Percentiles rank a stretch among this genome's conserved stretches.
Evolutionary conservation across 257 asterid species (phyloP).

Genomic region (Orobanche coerulescens): DNA sequence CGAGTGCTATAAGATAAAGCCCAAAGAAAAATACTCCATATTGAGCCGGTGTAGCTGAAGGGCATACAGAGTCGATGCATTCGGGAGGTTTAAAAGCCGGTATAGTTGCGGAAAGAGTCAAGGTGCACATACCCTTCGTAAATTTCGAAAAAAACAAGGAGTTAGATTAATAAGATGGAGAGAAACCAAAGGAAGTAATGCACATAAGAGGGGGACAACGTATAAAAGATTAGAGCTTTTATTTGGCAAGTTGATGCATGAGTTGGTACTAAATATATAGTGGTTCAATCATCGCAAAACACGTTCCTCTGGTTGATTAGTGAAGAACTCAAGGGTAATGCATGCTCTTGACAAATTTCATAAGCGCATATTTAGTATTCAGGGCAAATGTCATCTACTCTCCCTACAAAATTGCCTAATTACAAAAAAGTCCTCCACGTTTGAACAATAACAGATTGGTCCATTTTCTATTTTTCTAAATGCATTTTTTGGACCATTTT

Average conservation of each 20-base stretch:
- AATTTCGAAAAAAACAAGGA: slow-evolving; percentile 13
- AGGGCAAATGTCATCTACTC: no score
- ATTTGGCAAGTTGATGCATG: not conserved
- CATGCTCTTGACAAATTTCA: not conserved
- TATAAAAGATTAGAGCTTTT: not conserved
- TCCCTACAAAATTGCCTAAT: no score
- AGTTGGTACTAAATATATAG: not conserved
- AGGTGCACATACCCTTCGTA: slow-evolving; percentile 81
- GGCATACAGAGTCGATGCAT: slow-evolving; percentile 73
- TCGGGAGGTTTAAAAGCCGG: slow-evolving; percentile 71
- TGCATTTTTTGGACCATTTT: no score
- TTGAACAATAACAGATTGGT: no score
- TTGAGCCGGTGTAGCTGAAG: slow-evolving; percentile 67
- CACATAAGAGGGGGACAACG: not conserved
- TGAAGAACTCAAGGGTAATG: not conserved
- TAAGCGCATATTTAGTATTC: not conserved
- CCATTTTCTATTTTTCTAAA: no score
- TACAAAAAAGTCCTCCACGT: no score
- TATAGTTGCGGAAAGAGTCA: slow-evolving; percentile 75
- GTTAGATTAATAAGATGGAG: slow-evolving; percentile 8
- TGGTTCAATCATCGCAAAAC: not conserved
- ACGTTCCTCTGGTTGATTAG: not conserved
- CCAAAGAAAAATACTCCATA: slow-evolving; percentile 69
- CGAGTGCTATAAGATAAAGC: slow-evolving; percentile 81
- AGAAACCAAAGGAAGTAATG: not conserved